Percentiles rank a stretch among this genome's conserved stretches.
Conservation (phyloP, 164 flowering plant species). For the Buxus sempervirens region DNA sequence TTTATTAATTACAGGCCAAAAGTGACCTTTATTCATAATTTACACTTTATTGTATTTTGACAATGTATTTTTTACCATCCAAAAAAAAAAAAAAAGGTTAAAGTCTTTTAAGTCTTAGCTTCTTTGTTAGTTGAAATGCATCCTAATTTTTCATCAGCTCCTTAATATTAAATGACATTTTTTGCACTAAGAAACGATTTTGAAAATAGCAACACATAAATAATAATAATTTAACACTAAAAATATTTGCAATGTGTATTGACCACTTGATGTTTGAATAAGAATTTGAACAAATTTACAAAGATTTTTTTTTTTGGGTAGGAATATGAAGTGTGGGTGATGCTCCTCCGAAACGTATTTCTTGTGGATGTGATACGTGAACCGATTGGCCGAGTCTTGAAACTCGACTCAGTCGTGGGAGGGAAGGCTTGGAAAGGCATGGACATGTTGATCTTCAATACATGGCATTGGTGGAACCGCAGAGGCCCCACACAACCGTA, state of each 20-base stretch:
- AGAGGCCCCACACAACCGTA: slow-evolving; percentile 52
- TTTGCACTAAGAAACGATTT: no score
- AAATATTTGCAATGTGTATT: neutral
- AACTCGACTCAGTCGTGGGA: slow-evolving; percentile 41
- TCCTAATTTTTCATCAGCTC: no score
- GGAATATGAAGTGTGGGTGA: slow-evolving; percentile 29
- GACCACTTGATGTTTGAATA: neutral
- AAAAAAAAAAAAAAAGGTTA: no score
- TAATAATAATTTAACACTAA: no score
- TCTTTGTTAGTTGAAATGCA: no score
- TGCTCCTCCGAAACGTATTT: slow-evolving; percentile 9
- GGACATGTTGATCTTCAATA: slow-evolving; percentile 55
- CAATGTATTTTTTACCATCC: no score
- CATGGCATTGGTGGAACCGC: slow-evolving; percentile 72
- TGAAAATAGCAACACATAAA: no score
- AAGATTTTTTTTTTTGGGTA: slow-evolving; percentile 7
- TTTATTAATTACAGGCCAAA: no score
- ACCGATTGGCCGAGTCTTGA: slow-evolving; percentile 38
- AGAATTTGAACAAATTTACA: neutral
- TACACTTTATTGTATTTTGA: no score
- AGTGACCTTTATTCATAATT: no score
- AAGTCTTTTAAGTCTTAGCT: no score
- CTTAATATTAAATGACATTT: no score
- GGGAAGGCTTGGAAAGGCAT: slow-evolving; percentile 42
- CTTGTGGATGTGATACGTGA: slow-evolving; percentile 23